Evolutionary conservation across 2,329 filamentous ascomycete species (phyloP).

Genomic region (Sporothrix mexicana): DNA sequence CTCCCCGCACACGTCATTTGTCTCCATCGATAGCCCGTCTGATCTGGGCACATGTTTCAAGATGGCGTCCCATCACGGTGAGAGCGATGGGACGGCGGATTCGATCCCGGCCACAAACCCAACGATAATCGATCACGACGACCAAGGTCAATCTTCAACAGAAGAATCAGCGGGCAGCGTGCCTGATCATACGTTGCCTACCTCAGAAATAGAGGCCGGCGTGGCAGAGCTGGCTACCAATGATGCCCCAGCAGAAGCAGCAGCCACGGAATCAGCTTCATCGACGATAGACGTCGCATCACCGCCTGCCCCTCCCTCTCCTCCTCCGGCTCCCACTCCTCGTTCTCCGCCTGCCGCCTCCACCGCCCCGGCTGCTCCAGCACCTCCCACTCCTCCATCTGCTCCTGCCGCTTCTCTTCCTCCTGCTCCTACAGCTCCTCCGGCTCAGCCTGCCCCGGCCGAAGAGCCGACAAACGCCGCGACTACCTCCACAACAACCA

Average conservation of each 20-base stretch:
- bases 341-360: neutral
- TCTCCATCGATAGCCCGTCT: neutral
- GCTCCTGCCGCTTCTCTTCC: neutral
- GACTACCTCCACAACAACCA: neutral
- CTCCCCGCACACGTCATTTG: neutral
- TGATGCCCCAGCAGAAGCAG: neutral
- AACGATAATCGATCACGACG: neutral
- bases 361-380: neutral
- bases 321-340: neutral
- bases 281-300: neutral
- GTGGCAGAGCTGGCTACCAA: neutral
- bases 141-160: neutral
- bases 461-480: neutral
- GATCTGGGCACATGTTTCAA: slow-evolving; percentile 28
- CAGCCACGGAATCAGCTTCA: neutral
- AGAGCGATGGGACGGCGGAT: slow-evolving; percentile 27
- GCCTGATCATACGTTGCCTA: neutral
- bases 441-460: neutral
- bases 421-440: neutral
- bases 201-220: neutral
- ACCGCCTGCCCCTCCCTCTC: neutral
- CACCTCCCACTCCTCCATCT: neutral
- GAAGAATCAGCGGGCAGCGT: neutral
- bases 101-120: neutral
- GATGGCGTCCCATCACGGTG: slow-evolving; percentile 33